Conservation (phyloP, 2,329 filamentous ascomycete genomes). For the Claviceps pazoutovae region DNA sequence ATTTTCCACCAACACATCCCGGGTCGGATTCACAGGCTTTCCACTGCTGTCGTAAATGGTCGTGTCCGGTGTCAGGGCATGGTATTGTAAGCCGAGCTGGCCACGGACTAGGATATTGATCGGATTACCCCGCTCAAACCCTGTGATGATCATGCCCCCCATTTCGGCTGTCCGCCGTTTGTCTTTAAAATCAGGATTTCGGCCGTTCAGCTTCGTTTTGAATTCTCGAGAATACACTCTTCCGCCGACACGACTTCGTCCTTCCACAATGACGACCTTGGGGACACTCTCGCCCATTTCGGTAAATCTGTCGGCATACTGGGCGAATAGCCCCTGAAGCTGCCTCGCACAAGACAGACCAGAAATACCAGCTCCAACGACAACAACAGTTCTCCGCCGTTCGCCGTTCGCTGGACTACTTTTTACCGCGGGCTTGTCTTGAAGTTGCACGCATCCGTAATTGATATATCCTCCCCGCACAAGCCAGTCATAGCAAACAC, state of each 20-base stretch:
- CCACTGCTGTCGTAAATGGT: conserved; percentile 82
- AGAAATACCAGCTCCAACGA: conserved; percentile 89
- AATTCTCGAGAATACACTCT: conserved; percentile 76
- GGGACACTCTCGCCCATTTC: conserved; percentile 55
- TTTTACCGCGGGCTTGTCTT: conserved; percentile 26
- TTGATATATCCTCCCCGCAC: conserved; percentile 89
- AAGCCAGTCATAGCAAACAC: conserved; percentile 85
- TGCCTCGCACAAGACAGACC: conserved; percentile 87
- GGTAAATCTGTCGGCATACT: conserved; percentile 57
- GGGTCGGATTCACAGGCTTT: conserved; percentile 58
- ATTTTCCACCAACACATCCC: conserved; percentile 75
- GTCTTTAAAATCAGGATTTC: conserved; percentile 38
- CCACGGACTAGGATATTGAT: conserved; percentile 82
- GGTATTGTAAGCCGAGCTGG: conserved; percentile 77
- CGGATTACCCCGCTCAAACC: conserved; percentile 90
- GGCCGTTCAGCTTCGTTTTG: conserved; percentile 40
- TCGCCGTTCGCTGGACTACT: conserved; percentile 22
- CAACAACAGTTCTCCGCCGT: conserved; percentile 60
- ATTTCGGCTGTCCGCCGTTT: conserved; percentile 76
- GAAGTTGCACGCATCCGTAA: conserved; percentile 72
- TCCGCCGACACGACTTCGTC: conserved; percentile 73
- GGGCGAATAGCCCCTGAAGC: conserved; percentile 69
- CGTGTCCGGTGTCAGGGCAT: conserved; percentile 64
- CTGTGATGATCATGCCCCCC: conserved; percentile 96
- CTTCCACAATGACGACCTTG: conserved; percentile 70